phyloP scores from a whole-genome alignment of 306 rosid species.

The Astragalus membranaceus region DNA sequence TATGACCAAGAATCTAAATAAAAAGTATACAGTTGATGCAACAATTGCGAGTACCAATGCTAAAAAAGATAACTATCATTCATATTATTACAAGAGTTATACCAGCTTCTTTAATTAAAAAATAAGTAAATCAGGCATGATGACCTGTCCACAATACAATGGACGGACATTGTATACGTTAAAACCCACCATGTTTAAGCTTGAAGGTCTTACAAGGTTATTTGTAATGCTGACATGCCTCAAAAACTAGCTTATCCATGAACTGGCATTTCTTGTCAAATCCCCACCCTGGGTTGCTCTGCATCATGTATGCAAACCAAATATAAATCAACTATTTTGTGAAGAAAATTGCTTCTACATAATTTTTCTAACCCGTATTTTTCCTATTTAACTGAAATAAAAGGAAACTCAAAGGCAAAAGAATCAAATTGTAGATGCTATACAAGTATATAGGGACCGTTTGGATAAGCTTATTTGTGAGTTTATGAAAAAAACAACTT shows the following conservation, averaged over 20 bases:
- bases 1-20: background rate
- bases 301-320: slow-evolving; percentile 29
- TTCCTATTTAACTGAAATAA: background rate
- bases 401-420: background rate
- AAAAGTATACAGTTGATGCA: slow-evolving; percentile 16
- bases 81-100: slow-evolving; percentile 16
- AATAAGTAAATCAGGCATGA: background rate
- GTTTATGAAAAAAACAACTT: no score
- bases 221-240: slow-evolving; percentile 61
- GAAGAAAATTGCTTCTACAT: background rate
- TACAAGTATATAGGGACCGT: background rate
- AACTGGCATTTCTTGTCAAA: slow-evolving; percentile 79
- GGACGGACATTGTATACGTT: background rate
- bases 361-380: background rate
- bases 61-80: background rate
- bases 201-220: slow-evolving; percentile 23
- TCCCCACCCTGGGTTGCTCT: slow-evolving; percentile 98
- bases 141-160: background rate
- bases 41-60: slow-evolving; percentile 10
- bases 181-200: background rate
- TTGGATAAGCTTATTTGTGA: no score
- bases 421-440: background rate
- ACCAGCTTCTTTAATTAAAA: background rate
- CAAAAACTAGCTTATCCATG: slow-evolving; percentile 73
- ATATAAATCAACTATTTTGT: background rate